Evolutionary conservation across 495 filamentous ascomycete species (phyloP).

Genomic region (Friedmanniomyces endolithicus): DNA sequence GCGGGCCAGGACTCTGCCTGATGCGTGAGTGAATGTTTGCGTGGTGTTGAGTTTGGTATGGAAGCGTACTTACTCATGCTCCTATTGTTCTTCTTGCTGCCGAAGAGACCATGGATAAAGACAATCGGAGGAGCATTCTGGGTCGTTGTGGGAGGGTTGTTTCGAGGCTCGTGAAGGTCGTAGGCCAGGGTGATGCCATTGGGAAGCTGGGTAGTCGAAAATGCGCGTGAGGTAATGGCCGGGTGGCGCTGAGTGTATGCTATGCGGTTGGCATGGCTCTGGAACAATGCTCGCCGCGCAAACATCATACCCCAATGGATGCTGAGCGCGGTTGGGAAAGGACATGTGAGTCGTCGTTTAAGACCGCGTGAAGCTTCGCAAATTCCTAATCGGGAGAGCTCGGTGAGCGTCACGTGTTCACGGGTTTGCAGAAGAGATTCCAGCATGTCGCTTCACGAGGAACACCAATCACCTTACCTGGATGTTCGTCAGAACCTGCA

Average conservation of each 20-base stretch:
- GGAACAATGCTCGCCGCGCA: slow-evolving; percentile 2
- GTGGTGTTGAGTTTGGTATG: background rate
- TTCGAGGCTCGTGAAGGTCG: slow-evolving; percentile 45
- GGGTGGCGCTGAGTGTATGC: background rate
- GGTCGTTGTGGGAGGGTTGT: slow-evolving; percentile 27
- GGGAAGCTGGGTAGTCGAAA: slow-evolving; percentile 10
- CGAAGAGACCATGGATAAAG: slow-evolving; percentile 88
- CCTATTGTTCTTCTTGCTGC: slow-evolving; percentile 90
- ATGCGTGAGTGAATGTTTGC: slow-evolving; percentile 18
- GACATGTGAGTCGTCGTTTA: too few species aligned
- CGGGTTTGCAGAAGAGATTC: too few species aligned
- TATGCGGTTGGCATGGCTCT: background rate
- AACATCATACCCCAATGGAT: slow-evolving; percentile 4
- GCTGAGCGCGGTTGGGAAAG: too few species aligned
- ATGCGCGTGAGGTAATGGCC: background rate
- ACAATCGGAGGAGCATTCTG: slow-evolving; percentile 58
- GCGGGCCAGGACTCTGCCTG: slow-evolving; percentile 58
- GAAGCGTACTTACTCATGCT: slow-evolving; percentile 84
- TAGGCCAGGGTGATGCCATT: slow-evolving; percentile 36
- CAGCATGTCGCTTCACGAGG: too few species aligned
- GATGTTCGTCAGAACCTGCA: background rate
- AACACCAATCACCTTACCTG: background rate
- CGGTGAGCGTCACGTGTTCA: too few species aligned
- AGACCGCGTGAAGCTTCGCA: too few species aligned
- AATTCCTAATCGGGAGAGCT: too few species aligned